Base-by-base conservation (phyloP, 495 filamentous ascomycete genomes). In the Choiromyces venosus region DNA sequence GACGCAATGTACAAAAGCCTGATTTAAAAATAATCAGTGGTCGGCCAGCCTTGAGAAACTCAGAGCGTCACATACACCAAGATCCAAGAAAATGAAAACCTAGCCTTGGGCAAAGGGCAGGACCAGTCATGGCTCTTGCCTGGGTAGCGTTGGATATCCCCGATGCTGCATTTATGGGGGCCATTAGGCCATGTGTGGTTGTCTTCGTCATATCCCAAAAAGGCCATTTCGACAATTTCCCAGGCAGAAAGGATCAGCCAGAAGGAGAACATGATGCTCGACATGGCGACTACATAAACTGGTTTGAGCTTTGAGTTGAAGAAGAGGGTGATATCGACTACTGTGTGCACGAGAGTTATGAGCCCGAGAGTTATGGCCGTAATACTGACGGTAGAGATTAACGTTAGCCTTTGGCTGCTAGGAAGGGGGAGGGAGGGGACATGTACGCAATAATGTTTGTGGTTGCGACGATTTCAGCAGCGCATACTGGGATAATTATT, bases 251-350 rank as follows among this genome's bases (percentile, higher is more conserved):
- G 29, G n/a, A 2, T 16, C 14, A 61, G 52, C 52, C 52, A 61
- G n/a, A 61, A 61, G n/a, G n/a, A 12, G 52, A 61, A 61, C 52
- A 61, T 61, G 52, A 61, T 61, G 52, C 52, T 61, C 9, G 52
- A 61, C 52, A 61, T 61, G n/a, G 52, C 52, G n/a, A 61, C 52
- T 29, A 29, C 52, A 16, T 61, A 61, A 2, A 61, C 52, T 29
- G 52, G 52, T 6, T 61, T 61, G n/a, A 61, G 52, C 52, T 61
- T 61, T 9, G 52, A 61, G 52, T 61, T 61, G 52, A 61, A 7
- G 25, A 14, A 61, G n/a, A 61, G 52, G 52, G 25, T 2, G 3
- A 61, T 29, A 10, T 61, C 52, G n/a, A 61, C 52, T 29, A 61
- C 10, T 29, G 52, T 29, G 52, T 61, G 52, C 10, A 61, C 52